Percentiles rank a stretch among this genome's conserved stretches.
Conservation (phyloP, 2,329 filamentous ascomycete genomes). For the Calonectria henricotiae region DNA sequence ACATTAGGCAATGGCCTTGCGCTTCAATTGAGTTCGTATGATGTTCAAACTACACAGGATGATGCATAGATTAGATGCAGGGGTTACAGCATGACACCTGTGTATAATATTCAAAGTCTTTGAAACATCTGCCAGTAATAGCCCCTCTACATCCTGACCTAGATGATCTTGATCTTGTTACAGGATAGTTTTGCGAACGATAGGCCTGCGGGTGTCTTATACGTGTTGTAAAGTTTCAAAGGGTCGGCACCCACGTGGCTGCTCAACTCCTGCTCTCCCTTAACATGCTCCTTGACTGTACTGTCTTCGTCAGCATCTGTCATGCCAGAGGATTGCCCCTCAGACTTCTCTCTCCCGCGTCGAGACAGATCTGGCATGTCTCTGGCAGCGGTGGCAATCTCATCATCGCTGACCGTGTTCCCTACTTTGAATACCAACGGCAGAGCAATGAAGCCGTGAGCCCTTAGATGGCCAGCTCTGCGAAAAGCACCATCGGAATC, state of each 20-base stretch:
- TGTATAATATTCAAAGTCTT: no score
- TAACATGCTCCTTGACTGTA: no score
- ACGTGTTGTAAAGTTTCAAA: neutral
- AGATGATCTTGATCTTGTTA: constrained; percentile 1
- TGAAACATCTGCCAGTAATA: no score
- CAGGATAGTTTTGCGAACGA: neutral
- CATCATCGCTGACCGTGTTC: neutral
- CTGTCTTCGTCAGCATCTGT: no score
- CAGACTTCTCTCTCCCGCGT: no score
- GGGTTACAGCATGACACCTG: no score
- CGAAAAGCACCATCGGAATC: neutral
- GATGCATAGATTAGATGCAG: no score
- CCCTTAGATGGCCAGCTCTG: neutral
- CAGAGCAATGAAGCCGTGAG: neutral
- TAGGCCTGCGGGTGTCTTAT: neutral
- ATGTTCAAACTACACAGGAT: no score
- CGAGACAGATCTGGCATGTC: neutral
- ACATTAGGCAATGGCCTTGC: no score
- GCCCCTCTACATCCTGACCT: no score
- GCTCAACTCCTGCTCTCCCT: neutral
- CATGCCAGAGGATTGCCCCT: no score
- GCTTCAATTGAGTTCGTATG: no score
- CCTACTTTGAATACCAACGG: neutral
- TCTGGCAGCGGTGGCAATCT: neutral
- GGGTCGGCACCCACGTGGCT: neutral